These are phyloP conservation scores for Pilaira anomala DNA, from an alignment of 192 early-diverging fungal species.

Conservation along the genomic window DNA sequence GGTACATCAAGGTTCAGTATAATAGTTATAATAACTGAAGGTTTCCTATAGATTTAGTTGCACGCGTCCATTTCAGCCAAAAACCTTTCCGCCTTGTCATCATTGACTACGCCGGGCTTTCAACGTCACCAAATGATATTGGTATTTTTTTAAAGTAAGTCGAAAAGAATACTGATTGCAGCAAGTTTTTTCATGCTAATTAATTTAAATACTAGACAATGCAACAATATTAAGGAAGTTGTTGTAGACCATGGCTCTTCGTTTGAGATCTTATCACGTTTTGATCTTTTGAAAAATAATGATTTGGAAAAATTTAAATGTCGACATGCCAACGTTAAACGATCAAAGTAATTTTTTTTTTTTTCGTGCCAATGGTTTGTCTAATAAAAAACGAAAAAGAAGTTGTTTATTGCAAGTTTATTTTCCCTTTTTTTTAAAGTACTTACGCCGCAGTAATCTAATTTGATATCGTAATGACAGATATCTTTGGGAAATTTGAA, in stretches of 20 bases:
- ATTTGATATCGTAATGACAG: constrained; percentile 2
- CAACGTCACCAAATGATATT: constrained; percentile 3
- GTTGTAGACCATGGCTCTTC: constrained; percentile 8
- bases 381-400: constrained; percentile 4
- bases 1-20: constrained; percentile 13
- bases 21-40: constrained; percentile 8
- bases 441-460: not conserved
- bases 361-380: constrained; percentile 7
- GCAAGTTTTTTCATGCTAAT: constrained; percentile 9
- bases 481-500: constrained; percentile 9
- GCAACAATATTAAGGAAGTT: constrained; percentile 8
- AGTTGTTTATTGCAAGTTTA: no score
- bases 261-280: constrained; percentile 13
- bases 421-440: not conserved
- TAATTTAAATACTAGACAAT: constrained; percentile 9
- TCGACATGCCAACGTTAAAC: constrained; percentile 8
- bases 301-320: constrained; percentile 8
- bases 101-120: constrained; percentile 2
- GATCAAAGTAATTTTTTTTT: constrained; percentile 9
- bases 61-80: constrained; percentile 10
- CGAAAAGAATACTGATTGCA: constrained; percentile 7
- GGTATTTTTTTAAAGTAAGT: not conserved
- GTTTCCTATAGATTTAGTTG: constrained; percentile 5
- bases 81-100: constrained; percentile 6
- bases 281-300: constrained; percentile 12